These are phyloP conservation scores for Botrytis pseudocinerea DNA, from an alignment of 2,329 filamentous ascomycete genomes.

Conservation along the genomic window DNA sequence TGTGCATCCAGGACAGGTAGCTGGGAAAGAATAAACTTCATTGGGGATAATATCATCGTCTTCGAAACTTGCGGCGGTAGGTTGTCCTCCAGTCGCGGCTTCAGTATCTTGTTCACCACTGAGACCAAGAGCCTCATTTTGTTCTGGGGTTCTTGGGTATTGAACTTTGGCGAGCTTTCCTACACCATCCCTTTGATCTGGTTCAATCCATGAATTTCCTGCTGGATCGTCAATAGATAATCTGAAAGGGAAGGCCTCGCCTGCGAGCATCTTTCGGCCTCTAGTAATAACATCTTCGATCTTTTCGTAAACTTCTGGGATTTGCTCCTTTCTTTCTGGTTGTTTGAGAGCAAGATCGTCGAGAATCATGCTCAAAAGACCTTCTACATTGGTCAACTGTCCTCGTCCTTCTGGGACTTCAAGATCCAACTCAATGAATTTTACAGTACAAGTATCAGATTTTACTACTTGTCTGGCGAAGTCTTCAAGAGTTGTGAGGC, in stretches of 20 bases:
- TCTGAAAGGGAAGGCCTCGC: constrained; percentile 82
- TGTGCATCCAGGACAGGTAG: constrained; percentile 87
- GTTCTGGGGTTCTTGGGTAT: constrained; percentile 77
- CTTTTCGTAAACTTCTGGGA: constrained; percentile 77
- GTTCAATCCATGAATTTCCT: constrained; percentile 96
- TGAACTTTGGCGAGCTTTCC: constrained; percentile 88
- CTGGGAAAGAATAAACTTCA: constrained; percentile 90
- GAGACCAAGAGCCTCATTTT: constrained; percentile 84
- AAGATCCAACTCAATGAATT: constrained; percentile 87
- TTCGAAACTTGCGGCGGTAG: constrained; percentile 44
- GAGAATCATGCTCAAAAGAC: constrained; percentile 74
- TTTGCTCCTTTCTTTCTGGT: constrained; percentile 73
- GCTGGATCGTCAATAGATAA: constrained; percentile 86
- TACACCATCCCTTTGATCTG: constrained; percentile 74
- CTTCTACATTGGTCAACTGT: constrained; percentile 91
- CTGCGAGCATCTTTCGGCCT: constrained; percentile 74
- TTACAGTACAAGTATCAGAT: constrained; percentile 81
- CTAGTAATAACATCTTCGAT: constrained; percentile 74
- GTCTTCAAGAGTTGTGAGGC: constrained; percentile 70
- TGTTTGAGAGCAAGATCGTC: constrained; percentile 82
- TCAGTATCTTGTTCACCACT: constrained; percentile 58
- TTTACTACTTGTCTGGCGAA: constrained; percentile 88
- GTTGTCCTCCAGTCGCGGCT: constrained; percentile 46
- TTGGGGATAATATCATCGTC: constrained; percentile 83
- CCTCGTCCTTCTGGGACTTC: constrained; percentile 91